Evolutionary conservation across 176 grass and related monocot species (phyloP), one percentile per base, ranked within the genome.

Genomic region (Zoysia japonica): DNA sequence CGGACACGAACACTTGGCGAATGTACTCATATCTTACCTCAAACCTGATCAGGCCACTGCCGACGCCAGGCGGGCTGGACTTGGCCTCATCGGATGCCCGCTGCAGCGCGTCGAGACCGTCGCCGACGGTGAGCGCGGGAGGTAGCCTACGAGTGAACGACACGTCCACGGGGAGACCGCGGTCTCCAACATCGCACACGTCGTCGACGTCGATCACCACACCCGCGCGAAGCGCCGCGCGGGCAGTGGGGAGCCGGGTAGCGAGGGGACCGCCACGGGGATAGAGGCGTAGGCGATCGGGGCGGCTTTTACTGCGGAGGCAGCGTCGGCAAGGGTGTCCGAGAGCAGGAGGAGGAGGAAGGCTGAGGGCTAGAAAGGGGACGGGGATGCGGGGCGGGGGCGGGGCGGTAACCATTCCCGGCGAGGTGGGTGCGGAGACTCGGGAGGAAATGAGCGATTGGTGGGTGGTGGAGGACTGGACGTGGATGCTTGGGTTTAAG

Each of bases 31-130:
- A 62, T 5, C 72, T 53, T 80, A 85, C 87, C 87, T 89, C 82
- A 73, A 88, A 88, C 56, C 87, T 78, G 71, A 88, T 81, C 47
- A 88, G 55, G 3, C 82, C 82, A 50, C 87, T 88, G 17, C 36
- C 72, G 65, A 82, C 77, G 48, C 76, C 64, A 54, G 81, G 86
- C 28, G 86, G 81, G 81, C 53, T 55, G 81, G 70, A 71, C 76
- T 80, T 84, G 19, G 76, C 41, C 71, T 88, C 87, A 45, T 71
- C 65, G 28, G 55, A 65, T 5, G 87, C 82, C 71, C 71, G 76
- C 56, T 48, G 87, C 71, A 88, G 65, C 6, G 77, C 82, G 19
- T 61, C 71, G 78, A 84, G 72, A 57, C 87, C 87, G 56, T 85
- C 82, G 1, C 35, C 71, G 35, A 85, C 56, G 50, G 87, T 88